Base-by-base conservation (phyloP, 768 basidiomycete species). In the Ephemerocybe angulata region DNA sequence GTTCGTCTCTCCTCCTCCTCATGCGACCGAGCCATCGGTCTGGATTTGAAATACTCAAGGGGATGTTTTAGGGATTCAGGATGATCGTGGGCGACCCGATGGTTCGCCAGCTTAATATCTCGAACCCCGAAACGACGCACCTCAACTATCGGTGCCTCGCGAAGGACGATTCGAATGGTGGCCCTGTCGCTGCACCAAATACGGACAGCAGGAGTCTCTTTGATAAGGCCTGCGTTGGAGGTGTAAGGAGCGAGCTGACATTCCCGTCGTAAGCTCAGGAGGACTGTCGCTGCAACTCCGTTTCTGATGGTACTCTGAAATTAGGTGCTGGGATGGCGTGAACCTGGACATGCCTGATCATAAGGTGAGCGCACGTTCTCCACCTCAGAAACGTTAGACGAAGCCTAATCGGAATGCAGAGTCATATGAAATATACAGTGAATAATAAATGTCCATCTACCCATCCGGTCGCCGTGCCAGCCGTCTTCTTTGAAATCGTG, bases 51-150 rank as follows among this genome's bases (percentile, higher is more conserved):
- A 50, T 7, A n/a, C 50, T 41, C 6, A 41, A 35, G 6, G 31
- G 35, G 25, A 13, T 12, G 15, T 10, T n/a, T 6, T 21, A 53
- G 52, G 54, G 54, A 4, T 55, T 55, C 38, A 17, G 54, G 38
- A 55, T 55, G 54, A 55, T 55, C 25, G 48, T 55, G 3, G 54
- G 54, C 1, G 54, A 55, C 42, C 54, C 54, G 11, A 28, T 50
- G 33, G 15, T 55, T 17, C 54, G 54, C n/a, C 12, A 6, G 15
- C 48, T 50, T 25, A 55, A 55, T 21, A 8, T 48, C 3, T 50
- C 54, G 21, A 49, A 31, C 17, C 47, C 37, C 0, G 54, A 55
- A 41, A 15, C 54, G 0, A 31, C 10, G 4, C 15, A 41, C 38
- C 35, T 55, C n/a, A 33, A 50, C 24, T 55, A 50, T 37, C 3